Conservation (phyloP, 352 stramenopile species). For the Phytophthora podocarpi region DNA sequence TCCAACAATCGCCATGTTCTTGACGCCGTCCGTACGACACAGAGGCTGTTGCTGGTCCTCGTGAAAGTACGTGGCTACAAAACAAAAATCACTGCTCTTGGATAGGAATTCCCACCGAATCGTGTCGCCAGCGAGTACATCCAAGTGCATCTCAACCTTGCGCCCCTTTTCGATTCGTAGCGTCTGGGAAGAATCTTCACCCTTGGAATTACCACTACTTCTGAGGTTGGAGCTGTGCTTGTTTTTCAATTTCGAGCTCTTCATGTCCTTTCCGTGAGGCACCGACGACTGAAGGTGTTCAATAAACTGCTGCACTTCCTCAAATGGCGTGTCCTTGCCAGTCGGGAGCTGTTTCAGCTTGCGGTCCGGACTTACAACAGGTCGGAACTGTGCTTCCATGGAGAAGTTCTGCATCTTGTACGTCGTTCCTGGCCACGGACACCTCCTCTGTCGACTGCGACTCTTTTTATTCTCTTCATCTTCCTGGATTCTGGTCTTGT, state of each 20-base stretch:
- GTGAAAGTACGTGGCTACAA: conserved; percentile 62
- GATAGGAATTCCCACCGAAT: conserved; percentile 68
- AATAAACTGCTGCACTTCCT: conserved; percentile 64
- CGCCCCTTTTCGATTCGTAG: conserved; percentile 61
- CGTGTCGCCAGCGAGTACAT: conserved; percentile 66
- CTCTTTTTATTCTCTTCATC: conserved; percentile 33
- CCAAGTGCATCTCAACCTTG: conserved; percentile 83
- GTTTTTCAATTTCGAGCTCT: conserved; percentile 7
- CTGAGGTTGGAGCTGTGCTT: conserved; percentile 20
- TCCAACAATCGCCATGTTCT: conserved; percentile 63
- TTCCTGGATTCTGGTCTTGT: conserved; percentile 25
- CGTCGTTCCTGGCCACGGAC: conserved; percentile 68
- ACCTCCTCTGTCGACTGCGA: conserved; percentile 39
- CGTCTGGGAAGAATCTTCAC: conserved; percentile 25
- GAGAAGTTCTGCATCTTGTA: conserved; percentile 82
- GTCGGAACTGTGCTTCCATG: conserved; percentile 60
- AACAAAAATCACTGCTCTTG: conserved; percentile 68
- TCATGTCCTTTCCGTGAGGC: conserved; percentile 37
- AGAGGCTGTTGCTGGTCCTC: conserved; percentile 56
- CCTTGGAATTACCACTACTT: conserved; percentile 2
- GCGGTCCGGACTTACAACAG: conserved; percentile 52
- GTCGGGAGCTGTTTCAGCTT: conserved; percentile 47
- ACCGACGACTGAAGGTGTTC: conserved; percentile 54
- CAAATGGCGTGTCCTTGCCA: conserved; percentile 46
- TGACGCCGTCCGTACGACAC: conserved; percentile 64